Percentiles rank a stretch among this genome's conserved stretches.
Conservation (phyloP, 2,329 filamentous ascomycete species). For the Microthyrium microscopicum region DNA sequence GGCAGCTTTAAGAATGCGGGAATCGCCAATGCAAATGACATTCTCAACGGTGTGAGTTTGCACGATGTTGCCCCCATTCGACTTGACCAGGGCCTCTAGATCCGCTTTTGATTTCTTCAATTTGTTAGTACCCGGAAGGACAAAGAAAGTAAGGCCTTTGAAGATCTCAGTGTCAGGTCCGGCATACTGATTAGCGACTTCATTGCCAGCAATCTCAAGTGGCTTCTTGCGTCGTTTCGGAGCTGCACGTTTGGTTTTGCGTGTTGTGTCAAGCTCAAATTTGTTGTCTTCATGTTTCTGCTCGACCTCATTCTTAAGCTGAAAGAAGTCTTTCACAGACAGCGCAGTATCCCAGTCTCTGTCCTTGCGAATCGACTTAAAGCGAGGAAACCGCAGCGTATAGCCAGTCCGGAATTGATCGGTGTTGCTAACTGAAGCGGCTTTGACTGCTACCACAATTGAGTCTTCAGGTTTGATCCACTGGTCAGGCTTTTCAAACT, state of each 20-base stretch:
- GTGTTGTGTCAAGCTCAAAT: constrained; percentile 51
- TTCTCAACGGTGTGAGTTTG: constrained; percentile 50
- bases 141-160: constrained; percentile 57
- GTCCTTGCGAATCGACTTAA: constrained; percentile 66
- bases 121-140: constrained; percentile 58
- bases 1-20: constrained; percentile 61
- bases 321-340: constrained; percentile 59
- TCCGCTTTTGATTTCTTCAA: constrained; percentile 61
- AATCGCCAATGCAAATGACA: constrained; percentile 65
- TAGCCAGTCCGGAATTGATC: constrained; percentile 61
- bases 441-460: constrained; percentile 76
- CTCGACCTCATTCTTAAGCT: constrained; percentile 52
- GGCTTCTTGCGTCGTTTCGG: constrained; percentile 46
- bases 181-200: constrained; percentile 33
- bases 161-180: constrained; percentile 51
- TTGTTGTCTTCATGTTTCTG: constrained; percentile 49
- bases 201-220: constrained; percentile 53
- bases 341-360: constrained; percentile 70
- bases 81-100: constrained; percentile 66
- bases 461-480: constrained; percentile 90
- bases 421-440: constrained; percentile 56
- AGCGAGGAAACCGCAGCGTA: constrained; percentile 82
- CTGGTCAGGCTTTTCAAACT: constrained; percentile 68
- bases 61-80: constrained; percentile 63
- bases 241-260: constrained; percentile 46